phyloP scores from a whole-genome alignment of 129 eudicot genomes.

The Lonicera japonica region DNA sequence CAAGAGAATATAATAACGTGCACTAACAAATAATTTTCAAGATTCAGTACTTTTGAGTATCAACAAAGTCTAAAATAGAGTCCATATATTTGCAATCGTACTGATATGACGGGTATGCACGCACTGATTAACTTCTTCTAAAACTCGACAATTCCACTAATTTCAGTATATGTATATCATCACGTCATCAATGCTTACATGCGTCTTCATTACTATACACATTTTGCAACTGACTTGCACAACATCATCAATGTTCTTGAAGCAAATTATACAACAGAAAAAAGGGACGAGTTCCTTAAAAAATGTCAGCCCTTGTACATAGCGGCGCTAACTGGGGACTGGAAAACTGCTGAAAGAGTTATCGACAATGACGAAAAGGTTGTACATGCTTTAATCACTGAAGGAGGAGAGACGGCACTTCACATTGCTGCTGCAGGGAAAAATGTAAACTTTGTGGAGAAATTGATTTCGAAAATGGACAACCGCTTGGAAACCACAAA shows the following conservation, averaged over 20 bases:
- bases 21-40: no score
- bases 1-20: no score
- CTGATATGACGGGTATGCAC: background rate
- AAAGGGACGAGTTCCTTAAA: constrained; percentile 15
- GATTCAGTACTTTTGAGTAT: background rate
- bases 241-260: background rate
- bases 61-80: background rate
- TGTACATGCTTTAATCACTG: constrained; percentile 23
- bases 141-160: no score
- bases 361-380: background rate
- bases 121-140: no score
- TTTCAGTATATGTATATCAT: no score
- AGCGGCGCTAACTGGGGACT: constrained; percentile 30
- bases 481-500: constrained; percentile 31
- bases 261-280: constrained; percentile 8
- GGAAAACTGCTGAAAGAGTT: constrained; percentile 32
- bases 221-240: background rate
- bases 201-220: background rate
- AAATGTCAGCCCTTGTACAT: constrained; percentile 23
- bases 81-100: background rate
- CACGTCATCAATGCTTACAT: background rate
- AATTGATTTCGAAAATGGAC: constrained; percentile 19
- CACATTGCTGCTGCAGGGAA: constrained; percentile 45
- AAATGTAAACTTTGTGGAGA: constrained; percentile 28
- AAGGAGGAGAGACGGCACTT: constrained; percentile 39